These are phyloP conservation scores for Colletotrichum siamense DNA, from an alignment of 2,329 filamentous ascomycete genomes.

Conservation along the genomic window DNA sequence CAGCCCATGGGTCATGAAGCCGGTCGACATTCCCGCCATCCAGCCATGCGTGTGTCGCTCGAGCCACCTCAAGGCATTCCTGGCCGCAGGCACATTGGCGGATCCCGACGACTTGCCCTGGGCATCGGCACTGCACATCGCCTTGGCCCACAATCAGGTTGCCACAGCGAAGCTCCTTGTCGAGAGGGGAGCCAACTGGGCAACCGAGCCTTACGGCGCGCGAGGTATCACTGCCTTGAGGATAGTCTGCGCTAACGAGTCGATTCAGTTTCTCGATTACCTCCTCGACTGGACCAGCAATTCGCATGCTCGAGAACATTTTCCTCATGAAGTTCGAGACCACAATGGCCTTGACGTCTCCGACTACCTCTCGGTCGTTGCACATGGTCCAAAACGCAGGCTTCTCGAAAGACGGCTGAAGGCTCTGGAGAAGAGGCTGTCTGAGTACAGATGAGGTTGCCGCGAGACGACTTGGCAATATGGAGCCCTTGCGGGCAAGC, in stretches of 20 bases:
- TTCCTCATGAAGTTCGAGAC: neutral
- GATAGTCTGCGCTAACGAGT: neutral
- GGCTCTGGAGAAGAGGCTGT: neutral
- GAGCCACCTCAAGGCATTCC: neutral
- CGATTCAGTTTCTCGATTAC: neutral
- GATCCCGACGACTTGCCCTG: neutral
- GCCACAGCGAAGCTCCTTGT: neutral
- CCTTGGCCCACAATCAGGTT: neutral
- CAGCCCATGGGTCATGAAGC: neutral
- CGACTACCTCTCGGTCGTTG: neutral
- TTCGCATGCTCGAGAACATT: neutral
- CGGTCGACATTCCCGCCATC: neutral
- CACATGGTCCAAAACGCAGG: neutral
- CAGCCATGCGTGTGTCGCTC: neutral
- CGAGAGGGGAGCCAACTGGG: neutral
- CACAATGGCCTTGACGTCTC: neutral
- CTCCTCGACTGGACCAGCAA: neutral
- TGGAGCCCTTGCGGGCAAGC: no score
- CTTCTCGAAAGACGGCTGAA: neutral
- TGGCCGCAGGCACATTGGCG: neutral
- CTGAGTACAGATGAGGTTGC: rapidly evolving
- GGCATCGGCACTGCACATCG: neutral
- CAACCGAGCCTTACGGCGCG: neutral
- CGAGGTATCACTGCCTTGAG: neutral
- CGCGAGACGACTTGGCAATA: neutral